Percentiles rank a stretch among this genome's conserved stretches.
These are phyloP conservation scores for Ulota crispa DNA, from an alignment of 225 moss, liverwort and hornwort species.

Conservation along the genomic window DNA sequence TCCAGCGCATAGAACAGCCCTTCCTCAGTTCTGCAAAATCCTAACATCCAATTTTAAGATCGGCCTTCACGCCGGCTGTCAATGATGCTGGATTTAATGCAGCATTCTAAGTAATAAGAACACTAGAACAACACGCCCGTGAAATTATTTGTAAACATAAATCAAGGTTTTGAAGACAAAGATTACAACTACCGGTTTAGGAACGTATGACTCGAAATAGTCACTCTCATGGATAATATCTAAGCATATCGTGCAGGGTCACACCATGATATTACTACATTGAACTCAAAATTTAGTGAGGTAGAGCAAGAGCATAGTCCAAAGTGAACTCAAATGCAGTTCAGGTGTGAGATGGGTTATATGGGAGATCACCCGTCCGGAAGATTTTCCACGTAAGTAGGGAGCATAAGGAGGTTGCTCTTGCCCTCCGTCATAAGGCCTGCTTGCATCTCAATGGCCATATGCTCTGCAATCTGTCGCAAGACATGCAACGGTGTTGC, in stretches of 20 bases:
- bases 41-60: background rate
- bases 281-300: slow-evolving; percentile 10
- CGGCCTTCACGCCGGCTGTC: background rate
- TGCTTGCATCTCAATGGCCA: slow-evolving; percentile 84
- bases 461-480: slow-evolving; percentile 76
- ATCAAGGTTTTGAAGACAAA: slow-evolving; percentile 9
- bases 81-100: slow-evolving; percentile 3
- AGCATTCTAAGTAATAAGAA: background rate
- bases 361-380: slow-evolving; percentile 64
- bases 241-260: background rate
- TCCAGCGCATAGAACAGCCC: slow-evolving; percentile 92
- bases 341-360: slow-evolving; percentile 26
- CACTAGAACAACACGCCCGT: background rate
- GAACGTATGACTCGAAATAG: background rate
- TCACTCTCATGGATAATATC: background rate
- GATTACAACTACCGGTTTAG: background rate
- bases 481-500: slow-evolving; percentile 71
- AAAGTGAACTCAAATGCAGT: slow-evolving; percentile 26
- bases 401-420: slow-evolving; percentile 90
- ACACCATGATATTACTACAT: background rate
- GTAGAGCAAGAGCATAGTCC: background rate
- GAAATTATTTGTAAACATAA: background rate
- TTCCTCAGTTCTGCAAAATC: slow-evolving; percentile 65
- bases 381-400: slow-evolving; percentile 75
- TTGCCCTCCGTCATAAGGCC: slow-evolving; percentile 77